A percentile compares a stretch with the other conserved stretches of the same genome.
These are phyloP conservation scores for Cryphonectria japonica DNA, from an alignment of 2,329 filamentous ascomycete species.

Conservation along the genomic window DNA sequence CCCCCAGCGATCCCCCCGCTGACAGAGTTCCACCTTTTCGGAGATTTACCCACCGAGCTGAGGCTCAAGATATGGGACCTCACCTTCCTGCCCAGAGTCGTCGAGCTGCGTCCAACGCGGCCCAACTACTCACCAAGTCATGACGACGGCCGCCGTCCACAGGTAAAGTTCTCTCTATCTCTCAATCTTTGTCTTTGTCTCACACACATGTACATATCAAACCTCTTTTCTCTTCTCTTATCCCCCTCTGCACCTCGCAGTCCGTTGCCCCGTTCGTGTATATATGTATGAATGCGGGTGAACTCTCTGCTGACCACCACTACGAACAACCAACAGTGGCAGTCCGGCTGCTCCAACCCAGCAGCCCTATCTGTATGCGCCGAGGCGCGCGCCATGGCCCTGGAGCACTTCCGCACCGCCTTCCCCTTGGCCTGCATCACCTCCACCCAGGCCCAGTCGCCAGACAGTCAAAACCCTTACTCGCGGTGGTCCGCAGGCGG, in stretches of 20 bases:
- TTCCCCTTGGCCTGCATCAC: slow-evolving; percentile 35
- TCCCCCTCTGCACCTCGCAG: too few relatives aligned
- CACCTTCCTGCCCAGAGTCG: slow-evolving; percentile 39
- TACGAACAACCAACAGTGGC: slow-evolving; percentile 33
- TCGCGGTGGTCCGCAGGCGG: slow-evolving; percentile 23
- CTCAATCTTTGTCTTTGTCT: too few relatives aligned
- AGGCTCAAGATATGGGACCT: slow-evolving; percentile 42
- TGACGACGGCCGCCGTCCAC: slow-evolving; percentile 25
- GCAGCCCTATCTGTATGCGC: slow-evolving; percentile 38
- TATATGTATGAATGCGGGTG: too few relatives aligned
- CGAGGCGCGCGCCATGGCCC: slow-evolving; percentile 40
- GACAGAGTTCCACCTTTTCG: slow-evolving; percentile 37
- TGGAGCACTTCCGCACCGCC: slow-evolving; percentile 37
- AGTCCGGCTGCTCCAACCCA: slow-evolving; percentile 40
- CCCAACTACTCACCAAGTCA: slow-evolving; percentile 37
- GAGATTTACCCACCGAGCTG: slow-evolving; percentile 40
- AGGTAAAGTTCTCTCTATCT: slow-evolving; percentile 3
- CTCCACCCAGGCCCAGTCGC: background rate
- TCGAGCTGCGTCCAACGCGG: slow-evolving; percentile 41
- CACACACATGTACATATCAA: background rate
- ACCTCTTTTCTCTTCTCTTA: too few relatives aligned
- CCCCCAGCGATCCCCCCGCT: background rate
- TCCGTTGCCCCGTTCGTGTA: too few relatives aligned
- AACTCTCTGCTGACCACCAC: background rate
- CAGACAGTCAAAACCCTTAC: background rate